Percentiles rank a stretch among this genome's conserved stretches.
phyloP scores from a whole-genome alignment of 192 early-diverging fungal species.

The Chytriomyces hyalinus region DNA sequence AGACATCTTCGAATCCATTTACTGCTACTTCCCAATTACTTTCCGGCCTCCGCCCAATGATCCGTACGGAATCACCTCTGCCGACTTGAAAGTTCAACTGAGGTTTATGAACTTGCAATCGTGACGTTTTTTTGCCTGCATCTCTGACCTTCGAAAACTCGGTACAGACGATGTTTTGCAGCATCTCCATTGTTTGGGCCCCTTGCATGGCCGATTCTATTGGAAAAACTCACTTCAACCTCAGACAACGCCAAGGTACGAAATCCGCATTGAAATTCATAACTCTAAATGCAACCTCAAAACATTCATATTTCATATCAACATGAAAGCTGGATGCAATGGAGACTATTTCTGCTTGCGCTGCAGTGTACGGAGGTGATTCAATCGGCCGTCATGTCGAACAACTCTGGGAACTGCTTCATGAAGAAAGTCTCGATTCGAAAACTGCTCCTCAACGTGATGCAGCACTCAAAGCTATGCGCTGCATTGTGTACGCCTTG shows the following conservation, averaged over 20 bases:
- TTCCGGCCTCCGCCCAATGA: slow-evolving; percentile 96
- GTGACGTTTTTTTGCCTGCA: slow-evolving; percentile 10
- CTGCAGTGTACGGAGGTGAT: slow-evolving; percentile 74
- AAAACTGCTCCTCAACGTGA: slow-evolving; percentile 71
- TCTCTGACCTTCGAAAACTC: slow-evolving; percentile 37
- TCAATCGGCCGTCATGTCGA: slow-evolving; percentile 72
- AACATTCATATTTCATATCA: slow-evolving; percentile 24
- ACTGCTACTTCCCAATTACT: slow-evolving; percentile 99
- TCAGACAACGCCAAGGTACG: slow-evolving; percentile 85
- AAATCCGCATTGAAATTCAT: slow-evolving; percentile 7
- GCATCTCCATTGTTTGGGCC: slow-evolving; percentile 62
- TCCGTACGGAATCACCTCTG: slow-evolving; percentile 91
- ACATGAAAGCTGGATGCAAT: slow-evolving; percentile 78
- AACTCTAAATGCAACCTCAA: not conserved
- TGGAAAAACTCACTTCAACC: slow-evolving; percentile 89
- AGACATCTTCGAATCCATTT: slow-evolving; percentile 95
- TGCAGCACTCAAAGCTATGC: slow-evolving; percentile 68
- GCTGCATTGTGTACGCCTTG: slow-evolving; percentile 68
- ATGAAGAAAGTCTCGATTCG: slow-evolving; percentile 80
- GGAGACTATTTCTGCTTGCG: slow-evolving; percentile 82
- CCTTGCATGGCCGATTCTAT: slow-evolving; percentile 80
- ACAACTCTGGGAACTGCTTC: slow-evolving; percentile 74
- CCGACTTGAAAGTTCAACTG: slow-evolving; percentile 83
- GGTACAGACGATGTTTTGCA: slow-evolving; percentile 66
- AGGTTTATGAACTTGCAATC: slow-evolving; percentile 49